Base-by-base conservation (phyloP, 495 filamentous ascomycete species). In the Patellaria atrata region DNA sequence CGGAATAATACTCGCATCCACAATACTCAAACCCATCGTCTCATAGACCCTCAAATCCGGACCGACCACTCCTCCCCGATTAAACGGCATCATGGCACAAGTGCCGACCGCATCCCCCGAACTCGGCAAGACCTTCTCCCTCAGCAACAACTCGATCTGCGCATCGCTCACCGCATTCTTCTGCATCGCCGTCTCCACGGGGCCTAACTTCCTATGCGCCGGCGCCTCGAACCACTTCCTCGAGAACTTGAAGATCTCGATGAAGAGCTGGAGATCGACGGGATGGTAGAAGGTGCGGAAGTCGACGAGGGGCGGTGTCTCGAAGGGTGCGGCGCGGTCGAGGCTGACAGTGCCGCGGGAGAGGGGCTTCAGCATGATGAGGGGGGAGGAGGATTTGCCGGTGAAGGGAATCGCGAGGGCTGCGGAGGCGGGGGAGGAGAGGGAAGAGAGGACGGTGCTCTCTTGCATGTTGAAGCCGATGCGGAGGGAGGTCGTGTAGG, bases 1-100 rank as follows among this genome's bases (percentile, higher is more conserved):
- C 12, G 40, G 40, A 33, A 43, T 43, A 13, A 43, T 20, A 27
- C 34, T 38, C 18, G 40, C 40, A 33, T 43, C 40, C 22, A 43
- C 40, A 10, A 43, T 30, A 22, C 40, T 43, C 21, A 43, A 30
- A 2, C 32, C 25, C 21, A 25, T n/a, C 2, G 35, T 21, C 11
- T 39, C 44, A 39, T 47, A 37, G 4, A 47, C 44, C 14, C 16
- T 33, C 40, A 43, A 38, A 15, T 37, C 29, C 4, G n/a, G 11
- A 4, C 17, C 35, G 20, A 43, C 34, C 7, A 43, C 40, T 6
- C 40, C 40, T 16, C 40, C 40, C 22, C 37, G 19, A 20, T 43
- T 19, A 15, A 11, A 32, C 19, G 40, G 34, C 34, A 43, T 15
- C 40, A 38, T 38, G 11, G 34, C 35, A 21, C 34, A 14, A 2